These are phyloP conservation scores for Epichloe sp. DNA, from an alignment of 2,329 filamentous ascomycete genomes.

Conservation along the genomic window DNA sequence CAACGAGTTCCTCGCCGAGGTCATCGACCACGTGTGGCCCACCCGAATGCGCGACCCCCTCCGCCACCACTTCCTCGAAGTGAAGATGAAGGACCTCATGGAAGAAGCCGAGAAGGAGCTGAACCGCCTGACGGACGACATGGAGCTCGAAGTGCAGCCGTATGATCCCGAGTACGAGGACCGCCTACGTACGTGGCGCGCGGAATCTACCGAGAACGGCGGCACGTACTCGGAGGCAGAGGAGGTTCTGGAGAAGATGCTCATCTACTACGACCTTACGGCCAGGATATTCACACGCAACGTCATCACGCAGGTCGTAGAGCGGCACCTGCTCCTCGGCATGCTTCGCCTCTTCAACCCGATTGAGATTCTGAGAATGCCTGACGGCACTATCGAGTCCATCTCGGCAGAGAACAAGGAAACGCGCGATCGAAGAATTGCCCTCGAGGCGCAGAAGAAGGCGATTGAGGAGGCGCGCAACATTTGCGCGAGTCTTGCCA, in stretches of 20 bases:
- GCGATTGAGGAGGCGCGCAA: conserved; percentile 37
- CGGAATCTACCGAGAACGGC: conserved; percentile 27
- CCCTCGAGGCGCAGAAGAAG: conserved; percentile 34
- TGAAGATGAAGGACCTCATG: conserved; percentile 33
- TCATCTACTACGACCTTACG: conserved; percentile 41
- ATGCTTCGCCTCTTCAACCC: conserved; percentile 40
- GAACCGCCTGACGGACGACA: conserved; percentile 31
- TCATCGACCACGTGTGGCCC: conserved; percentile 38
- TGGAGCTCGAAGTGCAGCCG: conserved; percentile 39
- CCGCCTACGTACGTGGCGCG: conserved; percentile 34
- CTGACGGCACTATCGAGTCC: conserved; percentile 29
- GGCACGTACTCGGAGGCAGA: conserved; percentile 36
- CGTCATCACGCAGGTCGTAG: conserved; percentile 38
- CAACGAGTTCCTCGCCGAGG: conserved; percentile 38
- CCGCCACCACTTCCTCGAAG: conserved; percentile 34
- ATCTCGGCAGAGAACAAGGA: conserved; percentile 41
- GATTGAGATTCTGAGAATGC: conserved; percentile 36
- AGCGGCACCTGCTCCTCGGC: conserved; percentile 36
- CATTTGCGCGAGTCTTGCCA: conserved; percentile 36
- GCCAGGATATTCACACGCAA: conserved; percentile 39
- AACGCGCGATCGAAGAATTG: conserved; percentile 34
- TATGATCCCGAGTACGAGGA: conserved; percentile 42
- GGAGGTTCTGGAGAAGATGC: conserved; percentile 41
- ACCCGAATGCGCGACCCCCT: conserved; percentile 37
- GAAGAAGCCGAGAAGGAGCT: conserved; percentile 34